phyloP scores from a whole-genome alignment of 2,329 filamentous ascomycete genomes.

The Alternaria postmessia region DNA sequence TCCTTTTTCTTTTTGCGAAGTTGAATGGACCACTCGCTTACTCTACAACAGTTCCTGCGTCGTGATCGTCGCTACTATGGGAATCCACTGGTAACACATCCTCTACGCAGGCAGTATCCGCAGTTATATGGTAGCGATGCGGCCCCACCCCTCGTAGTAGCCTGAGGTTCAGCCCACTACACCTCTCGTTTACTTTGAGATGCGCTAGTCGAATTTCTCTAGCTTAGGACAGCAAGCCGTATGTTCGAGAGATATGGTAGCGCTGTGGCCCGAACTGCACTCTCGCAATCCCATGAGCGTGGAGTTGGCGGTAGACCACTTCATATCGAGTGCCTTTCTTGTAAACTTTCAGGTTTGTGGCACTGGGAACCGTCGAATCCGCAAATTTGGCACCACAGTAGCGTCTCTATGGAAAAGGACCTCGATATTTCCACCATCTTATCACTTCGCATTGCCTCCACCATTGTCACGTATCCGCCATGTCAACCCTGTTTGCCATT shows the following conservation, averaged over 20 bases:
- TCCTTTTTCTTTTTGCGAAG: neutral
- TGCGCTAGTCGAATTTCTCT: neutral
- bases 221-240: neutral
- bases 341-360: neutral
- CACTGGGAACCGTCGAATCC: neutral
- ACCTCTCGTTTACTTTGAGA: neutral
- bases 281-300: neutral
- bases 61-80: neutral
- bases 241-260: neutral
- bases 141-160: neutral
- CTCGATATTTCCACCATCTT: neutral
- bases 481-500: neutral
- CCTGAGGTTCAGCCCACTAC: neutral
- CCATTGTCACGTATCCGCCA: neutral
- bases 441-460: neutral
- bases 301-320: neutral
- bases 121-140: neutral
- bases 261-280: neutral
- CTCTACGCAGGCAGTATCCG: neutral
- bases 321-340: neutral
- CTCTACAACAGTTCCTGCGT: neutral
- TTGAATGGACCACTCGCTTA: neutral
- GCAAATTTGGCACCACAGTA: too few relatives aligned
- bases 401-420: too few relatives aligned
- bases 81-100: neutral